Conservation (phyloP, 2,329 filamentous ascomycete species). For the Beauveria medogensis region DNA sequence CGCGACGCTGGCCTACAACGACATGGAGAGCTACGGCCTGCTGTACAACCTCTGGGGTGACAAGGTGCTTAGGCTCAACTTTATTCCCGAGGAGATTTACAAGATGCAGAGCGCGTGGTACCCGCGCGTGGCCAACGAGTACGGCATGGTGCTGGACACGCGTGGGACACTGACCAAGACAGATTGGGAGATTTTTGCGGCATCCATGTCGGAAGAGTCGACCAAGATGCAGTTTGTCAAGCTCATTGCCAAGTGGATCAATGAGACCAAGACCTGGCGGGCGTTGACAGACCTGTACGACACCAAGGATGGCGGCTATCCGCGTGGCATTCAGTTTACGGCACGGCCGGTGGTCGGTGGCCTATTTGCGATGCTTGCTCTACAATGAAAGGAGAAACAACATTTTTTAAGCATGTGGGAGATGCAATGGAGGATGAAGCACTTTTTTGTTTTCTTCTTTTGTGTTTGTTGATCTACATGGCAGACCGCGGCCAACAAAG, state of each 20-base stretch:
- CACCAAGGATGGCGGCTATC: slow-evolving; percentile 58
- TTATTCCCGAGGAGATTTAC: slow-evolving; percentile 70
- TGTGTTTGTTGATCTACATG: not conserved
- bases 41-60: slow-evolving; percentile 83
- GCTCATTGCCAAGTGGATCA: slow-evolving; percentile 65
- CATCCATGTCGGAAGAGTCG: slow-evolving; percentile 57
- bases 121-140: slow-evolving; percentile 59
- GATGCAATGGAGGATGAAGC: not conserved
- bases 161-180: slow-evolving; percentile 77
- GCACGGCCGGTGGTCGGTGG: slow-evolving; percentile 74
- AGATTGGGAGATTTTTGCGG: slow-evolving; percentile 81
- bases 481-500: not conserved
- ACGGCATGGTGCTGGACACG: slow-evolving; percentile 75
- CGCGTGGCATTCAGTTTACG: slow-evolving; percentile 59
- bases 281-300: slow-evolving; percentile 74
- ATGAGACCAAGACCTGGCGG: slow-evolving; percentile 60
- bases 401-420: no score
- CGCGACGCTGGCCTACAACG: slow-evolving; percentile 71
- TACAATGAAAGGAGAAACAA: slow-evolving; percentile 24
- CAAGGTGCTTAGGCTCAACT: slow-evolving; percentile 64
- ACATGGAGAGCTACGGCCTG: slow-evolving; percentile 38
- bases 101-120: slow-evolving; percentile 73
- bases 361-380: slow-evolving; percentile 69
- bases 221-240: slow-evolving; percentile 60
- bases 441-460: not conserved